phyloP scores from a whole-genome alignment of 1,284 basidiomycete species.

The Dichomitus squalens region DNA sequence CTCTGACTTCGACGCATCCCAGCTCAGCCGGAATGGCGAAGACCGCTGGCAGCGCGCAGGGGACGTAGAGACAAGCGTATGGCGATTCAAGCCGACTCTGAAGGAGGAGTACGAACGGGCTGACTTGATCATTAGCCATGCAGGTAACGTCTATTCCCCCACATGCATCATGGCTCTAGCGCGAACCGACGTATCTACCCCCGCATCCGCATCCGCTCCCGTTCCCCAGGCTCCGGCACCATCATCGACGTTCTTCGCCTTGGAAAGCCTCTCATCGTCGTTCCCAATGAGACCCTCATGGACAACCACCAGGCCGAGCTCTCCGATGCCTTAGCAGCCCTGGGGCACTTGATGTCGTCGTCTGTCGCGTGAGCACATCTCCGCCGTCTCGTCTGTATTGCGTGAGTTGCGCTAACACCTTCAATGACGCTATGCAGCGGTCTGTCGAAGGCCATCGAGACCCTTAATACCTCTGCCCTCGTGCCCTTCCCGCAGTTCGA shows the following conservation, averaged over 20 bases:
- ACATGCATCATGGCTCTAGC: neutral
- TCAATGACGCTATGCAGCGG: slow-evolving; percentile 41
- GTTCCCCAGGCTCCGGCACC: slow-evolving; percentile 82
- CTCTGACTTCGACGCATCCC: slow-evolving; percentile 28
- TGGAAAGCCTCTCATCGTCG: slow-evolving; percentile 78
- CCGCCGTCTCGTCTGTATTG: slow-evolving; percentile 3
- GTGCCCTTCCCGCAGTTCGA: slow-evolving; percentile 70
- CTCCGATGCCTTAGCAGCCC: slow-evolving; percentile 66
- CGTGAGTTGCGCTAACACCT: slow-evolving; percentile 13
- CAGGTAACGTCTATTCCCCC: slow-evolving; percentile 54
- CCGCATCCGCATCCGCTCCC: slow-evolving; percentile 2
- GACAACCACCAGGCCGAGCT: slow-evolving; percentile 95
- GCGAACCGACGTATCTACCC: neutral
- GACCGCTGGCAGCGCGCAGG: slow-evolving; percentile 34
- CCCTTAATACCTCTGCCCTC: slow-evolving; percentile 47
- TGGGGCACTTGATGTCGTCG: slow-evolving; percentile 68
- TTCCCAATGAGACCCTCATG: slow-evolving; percentile 88
- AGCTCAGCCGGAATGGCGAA: slow-evolving; percentile 21
- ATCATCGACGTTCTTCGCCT: slow-evolving; percentile 87
- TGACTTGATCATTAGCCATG: slow-evolving; percentile 89
- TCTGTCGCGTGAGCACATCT: slow-evolving; percentile 53
- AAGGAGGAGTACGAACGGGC: slow-evolving; percentile 64
- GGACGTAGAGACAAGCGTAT: slow-evolving; percentile 60
- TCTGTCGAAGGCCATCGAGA: slow-evolving; percentile 52
- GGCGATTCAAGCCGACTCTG: slow-evolving; percentile 75